These are phyloP conservation scores for Boeremia lycopersici DNA, from an alignment of 2,329 filamentous ascomycete species.

Conservation along the genomic window DNA sequence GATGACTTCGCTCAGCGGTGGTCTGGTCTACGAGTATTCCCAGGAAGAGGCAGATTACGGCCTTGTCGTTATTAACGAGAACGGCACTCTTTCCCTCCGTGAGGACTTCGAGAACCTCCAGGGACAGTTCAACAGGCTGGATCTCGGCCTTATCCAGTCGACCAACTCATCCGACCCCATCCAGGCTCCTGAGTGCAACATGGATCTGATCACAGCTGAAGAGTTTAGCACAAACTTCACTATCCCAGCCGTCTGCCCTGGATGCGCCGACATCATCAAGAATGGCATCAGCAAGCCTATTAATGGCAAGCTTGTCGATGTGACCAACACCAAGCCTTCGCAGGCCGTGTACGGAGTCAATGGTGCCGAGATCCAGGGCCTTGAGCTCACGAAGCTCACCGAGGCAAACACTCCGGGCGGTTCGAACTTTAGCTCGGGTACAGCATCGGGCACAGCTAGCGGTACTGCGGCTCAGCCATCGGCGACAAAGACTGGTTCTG, in stretches of 20 bases:
- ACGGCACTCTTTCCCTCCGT: slow-evolving; percentile 52
- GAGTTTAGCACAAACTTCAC: slow-evolving; percentile 81
- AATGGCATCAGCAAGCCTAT: slow-evolving; percentile 72
- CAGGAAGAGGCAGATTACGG: slow-evolving; percentile 69
- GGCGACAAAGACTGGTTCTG: slow-evolving; percentile 24
- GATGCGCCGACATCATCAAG: slow-evolving; percentile 75
- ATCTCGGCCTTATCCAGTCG: slow-evolving; percentile 71
- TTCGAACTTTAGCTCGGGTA: slow-evolving; percentile 33
- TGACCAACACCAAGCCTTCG: slow-evolving; percentile 62
- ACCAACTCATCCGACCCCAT: slow-evolving; percentile 63
- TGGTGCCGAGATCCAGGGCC: slow-evolving; percentile 65
- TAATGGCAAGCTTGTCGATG: slow-evolving; percentile 60
- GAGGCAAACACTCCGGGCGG: slow-evolving; percentile 62
- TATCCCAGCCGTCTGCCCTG: slow-evolving; percentile 70
- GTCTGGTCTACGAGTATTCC: slow-evolving; percentile 81
- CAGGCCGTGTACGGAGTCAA: slow-evolving; percentile 63
- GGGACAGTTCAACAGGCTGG: slow-evolving; percentile 74
- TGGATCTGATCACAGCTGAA: slow-evolving; percentile 66
- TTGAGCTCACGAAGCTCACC: slow-evolving; percentile 62
- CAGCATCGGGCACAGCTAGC: slow-evolving; percentile 8
- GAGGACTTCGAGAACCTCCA: slow-evolving; percentile 70
- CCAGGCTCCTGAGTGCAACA: slow-evolving; percentile 67
- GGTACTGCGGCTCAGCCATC: slow-evolving; percentile 24
- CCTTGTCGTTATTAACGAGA: slow-evolving; percentile 52
- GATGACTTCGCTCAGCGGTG: slow-evolving; percentile 77